Base-by-base conservation (phyloP, 192 early-diverging fungal species). In the Backusella morwellensis region DNA sequence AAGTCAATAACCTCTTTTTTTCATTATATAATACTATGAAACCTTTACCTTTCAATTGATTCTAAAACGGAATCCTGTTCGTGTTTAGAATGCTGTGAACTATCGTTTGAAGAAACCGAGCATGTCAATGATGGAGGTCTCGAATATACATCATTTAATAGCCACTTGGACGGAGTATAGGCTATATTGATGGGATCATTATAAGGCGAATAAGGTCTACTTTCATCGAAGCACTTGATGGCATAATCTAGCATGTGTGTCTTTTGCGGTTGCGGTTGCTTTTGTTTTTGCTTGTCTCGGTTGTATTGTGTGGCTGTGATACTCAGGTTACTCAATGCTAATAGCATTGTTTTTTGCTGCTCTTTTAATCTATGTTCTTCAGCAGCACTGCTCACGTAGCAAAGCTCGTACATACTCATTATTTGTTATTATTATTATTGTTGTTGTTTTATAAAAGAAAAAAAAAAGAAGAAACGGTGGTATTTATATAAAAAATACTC, bases 171-270 rank as follows among this genome's bases (percentile, higher is more conserved):
- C 11, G 68, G 38, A 23, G 35, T 70, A 14, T 29, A 26, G 2
- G 56, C 56, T 4, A 63, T 63, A 63, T 63, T 23, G 9, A 63
- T 63, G 23, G 56, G 12, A 44, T 50, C 23, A 29, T 34, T 21
- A 34, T 72, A 72, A 9, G 70, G 70, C 0, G 70, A 42, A 72
- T 72, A 72, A 19, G 70, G 70, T 19, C 70, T 72, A n/a, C 42
- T 44, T 50, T 72, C 41, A 32, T 63, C 56, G 12, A 63, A 63
- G 56, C 26, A 63, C 26, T 63, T 63, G 7, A 63, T 63, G 0
- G 21, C 26, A 12, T 12, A 29, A 63, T 63, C 70, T 42, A 72
- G 19, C 14, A 23, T 14, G 12, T 40, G 21, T 34, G 26, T 32
- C 12, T 40, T 29, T 50, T 26, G 21, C 6, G n/a, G 70, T 6